Evolutionary conservation across 306 rosid genomes (phyloP).

Genomic region (Hippophae tibetana): DNA sequence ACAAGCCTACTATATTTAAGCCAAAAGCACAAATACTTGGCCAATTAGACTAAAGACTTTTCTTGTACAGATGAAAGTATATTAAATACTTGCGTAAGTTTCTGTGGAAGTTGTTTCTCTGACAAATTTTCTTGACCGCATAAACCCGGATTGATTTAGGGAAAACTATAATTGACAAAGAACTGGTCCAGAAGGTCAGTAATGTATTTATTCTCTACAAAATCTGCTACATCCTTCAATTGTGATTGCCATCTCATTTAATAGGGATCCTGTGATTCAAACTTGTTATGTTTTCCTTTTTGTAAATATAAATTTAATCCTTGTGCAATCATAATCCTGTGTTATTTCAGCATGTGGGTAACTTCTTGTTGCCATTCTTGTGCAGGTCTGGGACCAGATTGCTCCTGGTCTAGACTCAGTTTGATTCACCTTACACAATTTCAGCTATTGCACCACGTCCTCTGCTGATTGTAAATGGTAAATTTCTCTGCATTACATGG

Average conservation of each 20-base stretch:
- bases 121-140: constrained; percentile 32
- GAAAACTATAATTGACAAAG: constrained; percentile 59
- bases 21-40: too few species aligned
- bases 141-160: constrained; percentile 58
- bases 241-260: constrained; percentile 6
- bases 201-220: constrained; percentile 10
- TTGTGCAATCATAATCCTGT: constrained; percentile 6
- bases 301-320: background rate
- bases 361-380: constrained; percentile 5
- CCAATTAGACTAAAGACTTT: too few species aligned
- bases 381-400: constrained; percentile 88
- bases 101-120: constrained; percentile 8
- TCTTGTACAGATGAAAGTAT: constrained; percentile 4
- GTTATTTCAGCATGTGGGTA: constrained; percentile 12
- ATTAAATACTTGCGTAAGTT: constrained; percentile 5
- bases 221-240: constrained; percentile 4
- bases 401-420: constrained; percentile 87
- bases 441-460: constrained; percentile 75
- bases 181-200: constrained; percentile 82
- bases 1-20: too few species aligned
- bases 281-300: too few species aligned
- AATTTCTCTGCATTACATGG: constrained; percentile 14
- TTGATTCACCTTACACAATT: constrained; percentile 63
- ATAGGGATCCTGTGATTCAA: background rate
- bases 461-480: constrained; percentile 68